Evolutionary conservation across 1,139 yeast species (phyloP), one percentile per base, ranked within the genome.

Genomic region (Eremothecium sinecaudum): DNA sequence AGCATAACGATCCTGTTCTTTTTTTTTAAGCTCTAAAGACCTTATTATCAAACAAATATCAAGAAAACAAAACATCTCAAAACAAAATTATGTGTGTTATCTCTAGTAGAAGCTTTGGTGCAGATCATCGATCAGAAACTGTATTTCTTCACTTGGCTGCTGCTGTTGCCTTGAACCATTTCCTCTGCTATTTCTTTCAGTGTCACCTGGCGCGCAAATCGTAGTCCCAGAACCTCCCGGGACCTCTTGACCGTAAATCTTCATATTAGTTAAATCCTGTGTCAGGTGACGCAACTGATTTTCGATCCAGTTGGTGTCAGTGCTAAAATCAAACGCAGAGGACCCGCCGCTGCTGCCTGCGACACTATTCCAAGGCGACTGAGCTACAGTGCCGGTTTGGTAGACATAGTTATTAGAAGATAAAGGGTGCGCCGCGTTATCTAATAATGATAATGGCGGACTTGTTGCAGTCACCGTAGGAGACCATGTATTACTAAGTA

Each of bases 221-320:
- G 18, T 31, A 30, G 18, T 32, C 9, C 17, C 21, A 16, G 30
- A 4, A 4, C 21, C 21, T 5, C n/a, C 4, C 14, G 30, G 11
- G 9, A 14, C 37, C 7, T 38, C 39, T 21, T 44, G 41, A 13
- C 41, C 48, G 24, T 42, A 37, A n/a, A 44, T 40, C 28, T 35
- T 41, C 11, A 43, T 28, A 14, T 31, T 38, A 17, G 41, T 35
- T 35, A 43, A 35, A 20, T 41, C 45, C 18, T 33, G 33, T 4
- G 20, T 35, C 5, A 36, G 11, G 9, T 25, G 21, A n/a, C 21
- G 30, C 9, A 27, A 27, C 30, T 27, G 30, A 7, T 27, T 16
- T 5, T 27, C 30, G 12, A 12, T 17, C 19, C 30, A 27, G 21
- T 33, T 23, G 19, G 39, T 13, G 36, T 21, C 31, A 3, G 30